phyloP scores from a whole-genome alignment of 2,329 filamentous ascomycete species.

The Chrysoporthe deuterocubensis region DNA sequence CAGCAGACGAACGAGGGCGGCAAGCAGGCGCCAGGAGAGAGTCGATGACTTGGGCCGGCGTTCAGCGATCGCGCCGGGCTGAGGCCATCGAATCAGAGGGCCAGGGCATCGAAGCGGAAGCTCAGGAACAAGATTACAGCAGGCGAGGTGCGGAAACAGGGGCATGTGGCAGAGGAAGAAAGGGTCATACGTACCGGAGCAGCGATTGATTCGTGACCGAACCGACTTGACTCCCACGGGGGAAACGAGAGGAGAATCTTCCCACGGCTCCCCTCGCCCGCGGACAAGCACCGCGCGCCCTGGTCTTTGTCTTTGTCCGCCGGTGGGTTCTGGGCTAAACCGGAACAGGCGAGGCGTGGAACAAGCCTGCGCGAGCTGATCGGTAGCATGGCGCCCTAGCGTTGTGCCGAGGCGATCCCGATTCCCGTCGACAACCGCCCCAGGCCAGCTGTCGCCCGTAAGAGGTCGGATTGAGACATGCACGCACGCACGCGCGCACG shows the following conservation, averaged over 20 bases:
- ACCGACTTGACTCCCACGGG: constrained; percentile 20
- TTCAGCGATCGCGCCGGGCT: constrained; percentile 24
- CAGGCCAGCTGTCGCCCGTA: neutral
- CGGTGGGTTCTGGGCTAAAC: neutral
- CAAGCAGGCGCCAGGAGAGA: neutral
- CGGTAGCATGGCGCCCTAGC: neutral
- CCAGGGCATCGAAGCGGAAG: constrained; percentile 17
- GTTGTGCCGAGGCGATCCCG: neutral
- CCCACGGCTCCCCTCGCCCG: constrained; percentile 6
- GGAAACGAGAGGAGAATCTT: constrained; percentile 22
- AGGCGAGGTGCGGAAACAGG: constrained; percentile 18
- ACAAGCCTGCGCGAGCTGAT: neutral
- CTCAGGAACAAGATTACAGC: constrained; percentile 23
- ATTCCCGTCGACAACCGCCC: neutral
- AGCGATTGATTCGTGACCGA: constrained; percentile 27
- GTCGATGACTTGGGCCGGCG: constrained; percentile 15
- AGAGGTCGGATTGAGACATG: no score
- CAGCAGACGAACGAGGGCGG: neutral
- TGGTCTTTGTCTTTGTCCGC: constrained; percentile 14
- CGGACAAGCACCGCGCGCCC: constrained; percentile 6
- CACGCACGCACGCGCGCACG: no score
- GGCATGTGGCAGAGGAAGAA: constrained; percentile 24
- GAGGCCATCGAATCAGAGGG: constrained; percentile 13
- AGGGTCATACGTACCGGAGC: constrained; percentile 28
- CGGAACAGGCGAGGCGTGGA: neutral